Conservation (phyloP, 2,329 filamentous ascomycete species). For the Aureobasidium sp. region DNA sequence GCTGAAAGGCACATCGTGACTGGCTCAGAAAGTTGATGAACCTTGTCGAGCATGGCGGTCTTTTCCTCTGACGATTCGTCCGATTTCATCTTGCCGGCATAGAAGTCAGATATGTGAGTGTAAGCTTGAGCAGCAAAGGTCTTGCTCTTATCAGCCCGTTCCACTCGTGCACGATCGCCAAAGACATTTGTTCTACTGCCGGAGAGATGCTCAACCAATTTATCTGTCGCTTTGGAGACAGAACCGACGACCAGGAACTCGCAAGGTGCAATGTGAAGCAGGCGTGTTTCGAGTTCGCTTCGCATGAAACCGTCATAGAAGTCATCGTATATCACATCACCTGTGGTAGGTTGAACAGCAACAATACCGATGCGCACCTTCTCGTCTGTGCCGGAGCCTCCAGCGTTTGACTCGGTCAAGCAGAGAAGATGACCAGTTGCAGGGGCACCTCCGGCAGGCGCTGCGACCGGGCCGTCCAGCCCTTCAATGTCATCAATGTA, state of each 20-base stretch:
- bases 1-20: conserved; percentile 89
- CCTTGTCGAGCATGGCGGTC: conserved; percentile 70
- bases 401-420: conserved; percentile 76
- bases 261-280: conserved; percentile 91
- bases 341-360: conserved; percentile 90
- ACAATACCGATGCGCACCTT: conserved; percentile 87
- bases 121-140: conserved; percentile 78
- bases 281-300: conserved; percentile 87
- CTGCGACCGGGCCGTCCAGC: conserved; percentile 51
- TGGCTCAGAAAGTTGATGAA: conserved; percentile 74
- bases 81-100: conserved; percentile 73
- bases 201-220: conserved; percentile 82
- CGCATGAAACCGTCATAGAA: conserved; percentile 98
- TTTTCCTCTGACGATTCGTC: conserved; percentile 31
- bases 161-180: conserved; percentile 80
- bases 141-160: conserved; percentile 67
- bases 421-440: conserved; percentile 85
- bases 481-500: conserved; percentile 92
- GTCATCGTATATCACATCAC: conserved; percentile 89
- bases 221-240: conserved; percentile 83
- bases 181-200: conserved; percentile 86
- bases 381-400: conserved; percentile 79
- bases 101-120: conserved; percentile 87
- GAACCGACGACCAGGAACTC: conserved; percentile 91
- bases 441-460: conserved; percentile 50